A percentile compares a stretch with the other conserved stretches of the same genome.
These are phyloP conservation scores for Acacia confusa DNA, from an alignment of 306 rosid species.

Conservation along the genomic window DNA sequence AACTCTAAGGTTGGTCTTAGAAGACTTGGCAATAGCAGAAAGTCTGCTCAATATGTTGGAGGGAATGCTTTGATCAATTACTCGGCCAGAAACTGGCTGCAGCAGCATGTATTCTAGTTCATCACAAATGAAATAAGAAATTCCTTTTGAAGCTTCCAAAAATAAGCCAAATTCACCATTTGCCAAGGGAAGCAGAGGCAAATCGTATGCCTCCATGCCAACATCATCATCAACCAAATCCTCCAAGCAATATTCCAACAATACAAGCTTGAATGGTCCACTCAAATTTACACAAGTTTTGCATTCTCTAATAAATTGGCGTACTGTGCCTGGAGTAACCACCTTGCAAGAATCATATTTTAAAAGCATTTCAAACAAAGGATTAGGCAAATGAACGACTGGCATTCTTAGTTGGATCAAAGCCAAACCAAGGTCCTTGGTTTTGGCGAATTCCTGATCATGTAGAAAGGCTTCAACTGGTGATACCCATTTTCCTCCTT, in stretches of 20 bases:
- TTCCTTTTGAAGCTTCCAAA: slow-evolving; percentile 64
- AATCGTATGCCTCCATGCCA: slow-evolving; percentile 62
- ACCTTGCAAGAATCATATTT: slow-evolving; percentile 65
- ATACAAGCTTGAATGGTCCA: slow-evolving; percentile 66
- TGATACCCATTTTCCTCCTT: slow-evolving; percentile 92
- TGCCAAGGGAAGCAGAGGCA: slow-evolving; percentile 89
- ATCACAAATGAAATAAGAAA: slow-evolving; percentile 74
- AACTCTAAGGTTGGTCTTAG: slow-evolving; percentile 63
- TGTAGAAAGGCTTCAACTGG: slow-evolving; percentile 86
- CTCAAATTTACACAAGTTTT: slow-evolving; percentile 44
- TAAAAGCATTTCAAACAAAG: slow-evolving; percentile 69
- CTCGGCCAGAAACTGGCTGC: slow-evolving; percentile 62
- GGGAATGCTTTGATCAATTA: slow-evolving; percentile 72
- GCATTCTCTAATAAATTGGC: slow-evolving; percentile 74
- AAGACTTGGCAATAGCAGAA: slow-evolving; percentile 78
- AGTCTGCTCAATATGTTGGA: slow-evolving; percentile 61
- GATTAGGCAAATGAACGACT: slow-evolving; percentile 69
- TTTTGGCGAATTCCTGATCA: slow-evolving; percentile 64
- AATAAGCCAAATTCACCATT: slow-evolving; percentile 79
- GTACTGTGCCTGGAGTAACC: slow-evolving; percentile 80
- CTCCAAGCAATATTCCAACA: slow-evolving; percentile 91
- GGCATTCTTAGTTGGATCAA: slow-evolving; percentile 82
- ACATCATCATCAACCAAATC: slow-evolving; percentile 91
- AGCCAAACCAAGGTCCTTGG: slow-evolving; percentile 78
- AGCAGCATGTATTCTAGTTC: slow-evolving; percentile 74